Evolutionary conservation across 1,284 basidiomycete species (phyloP).

Genomic region (Uromyces viciae-fabae): DNA sequence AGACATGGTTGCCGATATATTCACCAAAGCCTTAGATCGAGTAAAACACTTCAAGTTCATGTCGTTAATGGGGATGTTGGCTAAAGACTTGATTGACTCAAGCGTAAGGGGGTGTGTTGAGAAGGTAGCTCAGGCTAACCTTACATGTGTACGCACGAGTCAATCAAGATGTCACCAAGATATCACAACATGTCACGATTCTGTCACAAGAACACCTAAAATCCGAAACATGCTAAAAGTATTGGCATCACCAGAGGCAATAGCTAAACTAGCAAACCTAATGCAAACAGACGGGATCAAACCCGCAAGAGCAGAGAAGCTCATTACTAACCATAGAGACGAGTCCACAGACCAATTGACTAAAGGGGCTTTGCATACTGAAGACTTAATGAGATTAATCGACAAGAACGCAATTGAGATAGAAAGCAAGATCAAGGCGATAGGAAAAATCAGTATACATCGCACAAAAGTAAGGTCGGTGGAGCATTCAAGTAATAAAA

Average conservation of each 20-base stretch:
- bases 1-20: slow-evolving; percentile 9
- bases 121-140: background rate
- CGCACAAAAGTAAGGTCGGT: background rate
- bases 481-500: background rate
- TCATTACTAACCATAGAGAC: background rate
- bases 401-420: background rate
- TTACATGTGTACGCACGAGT: background rate
- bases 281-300: background rate
- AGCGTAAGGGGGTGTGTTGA: background rate
- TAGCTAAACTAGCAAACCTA: background rate
- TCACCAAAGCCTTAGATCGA: no score
- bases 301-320: background rate
- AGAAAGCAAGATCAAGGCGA: background rate
- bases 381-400: background rate
- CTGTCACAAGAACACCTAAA: background rate
- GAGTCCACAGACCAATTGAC: background rate
- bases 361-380: background rate
- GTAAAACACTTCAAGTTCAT: background rate
- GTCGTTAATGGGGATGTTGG: no score
- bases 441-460: background rate
- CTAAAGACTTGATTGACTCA: background rate
- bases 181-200: background rate
- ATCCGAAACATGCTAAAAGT: background rate
- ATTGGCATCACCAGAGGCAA: background rate
- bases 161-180: background rate